Percentiles rank a stretch among this genome's conserved stretches.
Evolutionary conservation across 208 protist genomes (phyloP).

Genomic region (Trypanosomatidae sp.): DNA sequence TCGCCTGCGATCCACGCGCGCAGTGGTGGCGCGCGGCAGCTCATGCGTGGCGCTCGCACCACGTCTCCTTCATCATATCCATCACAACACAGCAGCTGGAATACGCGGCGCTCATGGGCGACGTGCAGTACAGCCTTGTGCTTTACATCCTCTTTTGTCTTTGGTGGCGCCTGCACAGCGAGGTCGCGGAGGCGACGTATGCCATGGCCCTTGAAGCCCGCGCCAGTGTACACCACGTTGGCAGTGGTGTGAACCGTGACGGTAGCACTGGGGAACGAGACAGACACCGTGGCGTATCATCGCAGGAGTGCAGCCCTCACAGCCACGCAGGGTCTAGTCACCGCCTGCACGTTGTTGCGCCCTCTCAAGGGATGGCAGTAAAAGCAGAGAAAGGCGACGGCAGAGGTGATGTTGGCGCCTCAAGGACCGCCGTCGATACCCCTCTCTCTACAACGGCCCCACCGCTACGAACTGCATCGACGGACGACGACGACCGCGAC

Average conservation of each 20-base stretch:
- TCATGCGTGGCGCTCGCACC: constrained; percentile 66
- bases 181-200: constrained; percentile 29
- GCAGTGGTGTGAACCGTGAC: neutral
- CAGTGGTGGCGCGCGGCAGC: constrained; percentile 68
- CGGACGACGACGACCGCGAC: neutral
- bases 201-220: constrained; percentile 4
- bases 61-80: constrained; percentile 47
- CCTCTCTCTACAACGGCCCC: neutral
- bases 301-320: neutral
- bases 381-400: neutral
- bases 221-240: neutral
- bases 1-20: constrained; percentile 42
- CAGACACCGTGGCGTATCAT: neutral
- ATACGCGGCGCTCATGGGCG: constrained; percentile 74
- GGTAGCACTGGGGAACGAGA: neutral
- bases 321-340: neutral
- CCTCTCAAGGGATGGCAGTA: neutral
- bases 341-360: neutral
- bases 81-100: constrained; percentile 64
- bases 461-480: neutral
- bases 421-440: neutral
- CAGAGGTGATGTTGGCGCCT: neutral
- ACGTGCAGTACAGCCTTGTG: constrained; percentile 81
- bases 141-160: constrained; percentile 78
- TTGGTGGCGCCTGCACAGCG: constrained; percentile 73